Evolutionary conservation across 2,329 filamentous ascomycete species (phyloP), one percentile per base, ranked within the genome.

Genomic region (Paraphaeosphaeria sporulosa): DNA sequence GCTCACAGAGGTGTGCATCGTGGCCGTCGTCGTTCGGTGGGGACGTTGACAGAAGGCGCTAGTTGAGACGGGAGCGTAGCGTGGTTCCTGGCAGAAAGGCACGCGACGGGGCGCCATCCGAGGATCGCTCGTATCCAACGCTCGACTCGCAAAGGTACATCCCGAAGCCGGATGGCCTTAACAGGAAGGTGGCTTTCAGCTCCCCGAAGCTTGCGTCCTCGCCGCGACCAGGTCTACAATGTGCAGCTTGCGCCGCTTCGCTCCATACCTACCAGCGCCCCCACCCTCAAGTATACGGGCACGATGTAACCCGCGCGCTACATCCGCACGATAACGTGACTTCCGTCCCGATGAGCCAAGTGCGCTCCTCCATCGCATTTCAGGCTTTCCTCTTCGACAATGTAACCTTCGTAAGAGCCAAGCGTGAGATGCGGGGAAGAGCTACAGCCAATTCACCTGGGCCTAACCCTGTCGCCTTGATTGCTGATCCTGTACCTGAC

Each of bases 341-440:
- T 13, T 15, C 27, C 52, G 21, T 43, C 17, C 25, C 25, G 4
- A 44, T 6, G 25, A 32, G 51, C 51, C 38, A 54, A 54, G 51
- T 54, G 51, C 38, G 10, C 21, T 30, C 38, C 27, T 47, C 23
- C 15, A 17, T 23, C 36, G 23, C 25, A 32, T 54, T 32, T 32
- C 23, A 43, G 3, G 38, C 51, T 32, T 44, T 17, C 25, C 23
- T 44, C 25, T 44, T 19, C 51, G 19, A 43, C 51, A 54, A 54
- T 54, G 51, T 54, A 57, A 48, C 44, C 60, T 65, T 65, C 60
- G 55, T 47, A 44, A 42, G 50, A 62, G 38, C 56, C 38, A 59
- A 61, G 67, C 34, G 60, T 61, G 52, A 68, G 49, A 64, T 66
- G 70, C 70, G 70, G 70, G 70, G 70, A 64, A 53, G 55, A 57